Evolutionary conservation across 495 filamentous ascomycete genomes (phyloP).

Genomic region (Pyrenula massariospora): DNA sequence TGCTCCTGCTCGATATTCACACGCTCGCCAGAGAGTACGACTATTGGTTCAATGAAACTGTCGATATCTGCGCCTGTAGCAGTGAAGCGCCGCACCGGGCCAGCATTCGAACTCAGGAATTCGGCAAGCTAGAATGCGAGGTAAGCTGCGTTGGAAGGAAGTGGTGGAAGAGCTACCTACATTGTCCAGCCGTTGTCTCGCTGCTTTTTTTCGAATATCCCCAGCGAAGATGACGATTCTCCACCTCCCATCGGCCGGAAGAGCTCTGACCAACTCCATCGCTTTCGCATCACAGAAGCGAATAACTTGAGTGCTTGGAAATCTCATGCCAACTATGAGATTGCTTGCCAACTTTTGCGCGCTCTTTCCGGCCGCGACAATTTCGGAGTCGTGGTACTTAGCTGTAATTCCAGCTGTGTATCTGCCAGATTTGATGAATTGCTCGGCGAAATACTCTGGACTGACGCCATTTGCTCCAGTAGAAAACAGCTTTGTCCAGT

Average conservation of each 20-base stretch:
- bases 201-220: constrained; percentile 32
- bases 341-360: not conserved
- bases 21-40: constrained; percentile 43
- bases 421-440: constrained; percentile 46
- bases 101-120: constrained; percentile 21
- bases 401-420: constrained; percentile 56
- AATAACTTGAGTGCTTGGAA: constrained; percentile 47
- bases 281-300: constrained; percentile 42
- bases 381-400: constrained; percentile 39
- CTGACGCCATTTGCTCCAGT: constrained; percentile 17
- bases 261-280: constrained; percentile 36
- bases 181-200: constrained; percentile 18
- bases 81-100: constrained; percentile 32
- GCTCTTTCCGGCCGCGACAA: constrained; percentile 18
- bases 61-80: constrained; percentile 33
- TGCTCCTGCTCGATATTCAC: constrained; percentile 42
- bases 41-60: constrained; percentile 46
- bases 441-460: constrained; percentile 37
- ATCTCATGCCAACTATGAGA: constrained; percentile 14
- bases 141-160: not conserved
- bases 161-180: not conserved
- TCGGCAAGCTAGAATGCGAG: constrained; percentile 18
- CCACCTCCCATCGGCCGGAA: constrained; percentile 49
- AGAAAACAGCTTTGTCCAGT: constrained; percentile 15
- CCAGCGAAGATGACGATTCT: constrained; percentile 53